Evolutionary conservation across 2,329 filamentous ascomycete species (phyloP).

Genomic region (Aspergillus tamarii): DNA sequence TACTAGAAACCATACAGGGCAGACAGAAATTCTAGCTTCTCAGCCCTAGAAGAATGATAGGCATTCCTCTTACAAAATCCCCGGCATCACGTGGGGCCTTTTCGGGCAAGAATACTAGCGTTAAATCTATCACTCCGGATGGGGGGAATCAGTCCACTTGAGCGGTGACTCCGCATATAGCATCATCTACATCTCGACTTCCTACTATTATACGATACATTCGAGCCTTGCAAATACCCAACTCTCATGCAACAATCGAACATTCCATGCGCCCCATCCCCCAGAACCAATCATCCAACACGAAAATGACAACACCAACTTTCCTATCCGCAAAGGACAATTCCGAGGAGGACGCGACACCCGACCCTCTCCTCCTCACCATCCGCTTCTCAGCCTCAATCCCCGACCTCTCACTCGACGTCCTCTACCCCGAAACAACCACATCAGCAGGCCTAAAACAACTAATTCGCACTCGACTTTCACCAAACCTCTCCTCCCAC

Average conservation of each 20-base stretch:
- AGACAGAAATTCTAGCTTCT: neutral
- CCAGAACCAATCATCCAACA: constrained; percentile 1
- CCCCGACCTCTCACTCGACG: constrained; percentile 79
- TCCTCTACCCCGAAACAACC: constrained; percentile 68
- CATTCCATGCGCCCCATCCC: neutral
- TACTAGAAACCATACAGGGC: neutral
- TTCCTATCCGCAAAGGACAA: constrained; percentile 19
- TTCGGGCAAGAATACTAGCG: neutral
- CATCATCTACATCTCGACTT: neutral
- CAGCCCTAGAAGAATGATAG: neutral
- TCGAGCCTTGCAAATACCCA: neutral
- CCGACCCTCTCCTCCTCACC: constrained; percentile 67
- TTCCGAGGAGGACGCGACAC: constrained; percentile 10
- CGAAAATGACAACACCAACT: constrained; percentile 24
- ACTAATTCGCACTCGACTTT: constrained; percentile 73
- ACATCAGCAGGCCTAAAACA: constrained; percentile 81
- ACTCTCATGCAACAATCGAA: neutral
- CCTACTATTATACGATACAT: neutral
- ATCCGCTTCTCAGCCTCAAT: constrained; percentile 88
- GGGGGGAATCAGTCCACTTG: too few species aligned
- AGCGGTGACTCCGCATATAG: neutral
- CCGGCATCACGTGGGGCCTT: constrained; percentile 15
- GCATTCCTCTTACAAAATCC: neutral
- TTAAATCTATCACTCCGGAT: neutral
- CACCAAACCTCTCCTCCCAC: constrained; percentile 62